Conservation (phyloP, 1,284 basidiomycete species). For the Ustilago vetiveriae region DNA sequence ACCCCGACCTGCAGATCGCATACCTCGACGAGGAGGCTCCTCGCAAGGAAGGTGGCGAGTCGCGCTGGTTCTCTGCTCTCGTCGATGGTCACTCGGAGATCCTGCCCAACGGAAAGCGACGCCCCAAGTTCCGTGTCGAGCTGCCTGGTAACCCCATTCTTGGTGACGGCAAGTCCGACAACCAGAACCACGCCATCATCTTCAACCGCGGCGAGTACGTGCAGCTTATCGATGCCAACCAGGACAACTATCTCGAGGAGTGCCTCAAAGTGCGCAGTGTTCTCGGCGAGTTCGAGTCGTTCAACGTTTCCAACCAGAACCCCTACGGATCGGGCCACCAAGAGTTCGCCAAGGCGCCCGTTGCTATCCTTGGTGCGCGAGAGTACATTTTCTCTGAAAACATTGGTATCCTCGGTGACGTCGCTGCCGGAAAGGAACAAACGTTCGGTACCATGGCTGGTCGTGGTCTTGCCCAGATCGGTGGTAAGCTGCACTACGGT, state of each 20-base stretch:
- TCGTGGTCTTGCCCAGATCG: slow-evolving; percentile 93
- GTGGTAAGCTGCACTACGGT: slow-evolving; percentile 98
- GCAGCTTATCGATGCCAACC: slow-evolving; percentile 98
- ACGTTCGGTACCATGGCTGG: slow-evolving; percentile 98
- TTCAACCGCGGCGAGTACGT: slow-evolving; percentile 99
- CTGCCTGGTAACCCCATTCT: slow-evolving; percentile 98
- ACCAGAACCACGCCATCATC: slow-evolving; percentile 99
- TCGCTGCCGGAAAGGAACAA: slow-evolving; percentile 98
- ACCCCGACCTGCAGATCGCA: slow-evolving; percentile 97
- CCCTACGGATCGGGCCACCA: slow-evolving; percentile 81
- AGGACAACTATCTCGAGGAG: slow-evolving; percentile 99
- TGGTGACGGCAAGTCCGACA: slow-evolving; percentile 98
- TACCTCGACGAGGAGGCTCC: slow-evolving; percentile 94
- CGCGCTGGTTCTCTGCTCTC: slow-evolving; percentile 91
- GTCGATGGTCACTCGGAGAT: slow-evolving; percentile 99
- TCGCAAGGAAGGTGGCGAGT: slow-evolving; percentile 92
- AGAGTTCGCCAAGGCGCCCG: slow-evolving; percentile 81
- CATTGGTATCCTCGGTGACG: slow-evolving; percentile 97
- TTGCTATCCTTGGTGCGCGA: slow-evolving; percentile 96
- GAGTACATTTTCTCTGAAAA: slow-evolving; percentile 99
- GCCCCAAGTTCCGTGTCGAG: slow-evolving; percentile 98
- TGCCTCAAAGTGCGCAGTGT: slow-evolving; percentile 99
- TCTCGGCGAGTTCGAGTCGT: slow-evolving; percentile 98
- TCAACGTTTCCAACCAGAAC: slow-evolving; percentile 82
- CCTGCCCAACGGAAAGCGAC: slow-evolving; percentile 83